Base-by-base conservation (phyloP, 148 eudicot species). In the Vaccinium vitisidaea region DNA sequence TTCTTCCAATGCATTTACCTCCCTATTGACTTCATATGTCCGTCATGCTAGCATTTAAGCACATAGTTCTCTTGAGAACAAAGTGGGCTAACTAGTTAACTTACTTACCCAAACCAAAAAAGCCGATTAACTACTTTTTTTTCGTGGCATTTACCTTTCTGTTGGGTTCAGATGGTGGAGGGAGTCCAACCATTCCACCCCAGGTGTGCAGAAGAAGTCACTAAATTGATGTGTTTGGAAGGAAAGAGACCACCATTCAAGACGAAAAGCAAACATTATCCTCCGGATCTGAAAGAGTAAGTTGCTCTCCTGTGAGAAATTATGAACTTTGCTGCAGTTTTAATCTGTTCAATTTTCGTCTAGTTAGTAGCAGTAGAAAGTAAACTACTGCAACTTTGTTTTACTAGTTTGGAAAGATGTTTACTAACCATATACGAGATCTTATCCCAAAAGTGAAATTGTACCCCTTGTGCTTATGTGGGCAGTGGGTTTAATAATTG, bases 281-380 rank as follows among this genome's bases (percentile, higher is more conserved):
- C 99, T 84, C 84, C 93, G 21, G 98, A 97, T 73, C 73, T 97
- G 61, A 97, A 90, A 89, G 98, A 95, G 99, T 95, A 91, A 91
- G 98, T 90, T 76, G 15, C 83, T 82, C 54, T 75, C 84, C 23
- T 77, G 52, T 32, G 61, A 25, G 36, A 88, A 21, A 32, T 48
- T 9, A 4, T 50, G 36, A 23, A 77, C 63, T 80, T 80, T 65
- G 49, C 63, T 39, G 63, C 13, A 16, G n/a, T 83, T 71, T 80
- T 75, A 70, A 16, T 3, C 61, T 56, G 23, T 58, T 53, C 16
- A 50, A 14, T 25, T 77, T 79, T 18, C 5, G 19, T 49, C 19
- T 43, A 18, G 12, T 43, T 39, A 14, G 36, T 11, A 16, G 77
- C 53, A 74, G 77, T 74, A 23, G 77, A 69, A 12, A 69, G 36